Conservation (phyloP, 768 basidiomycete species). For the Fomitopsis serialis region DNA sequence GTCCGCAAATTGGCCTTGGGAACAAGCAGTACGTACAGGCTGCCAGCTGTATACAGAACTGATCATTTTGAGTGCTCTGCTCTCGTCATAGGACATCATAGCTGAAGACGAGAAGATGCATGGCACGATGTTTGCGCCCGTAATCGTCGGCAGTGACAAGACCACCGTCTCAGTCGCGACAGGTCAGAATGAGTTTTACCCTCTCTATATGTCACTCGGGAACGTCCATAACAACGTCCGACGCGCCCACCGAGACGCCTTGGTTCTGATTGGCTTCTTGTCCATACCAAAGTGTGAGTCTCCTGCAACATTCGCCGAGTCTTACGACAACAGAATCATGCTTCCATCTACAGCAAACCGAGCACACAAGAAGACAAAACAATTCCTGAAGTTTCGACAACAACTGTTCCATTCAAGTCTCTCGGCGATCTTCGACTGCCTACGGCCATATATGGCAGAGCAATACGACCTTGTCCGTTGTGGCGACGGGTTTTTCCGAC, state of each 20-base stretch:
- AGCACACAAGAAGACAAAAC: not conserved
- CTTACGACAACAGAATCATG: not conserved
- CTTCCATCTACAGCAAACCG: not conserved
- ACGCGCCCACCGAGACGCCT: conserved; percentile 14
- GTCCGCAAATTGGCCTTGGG: conserved; percentile 25
- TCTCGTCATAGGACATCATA: conserved; percentile 1
- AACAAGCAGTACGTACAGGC: conserved; percentile 25
- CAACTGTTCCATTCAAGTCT: conserved; percentile 10
- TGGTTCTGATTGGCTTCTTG: conserved; percentile 18
- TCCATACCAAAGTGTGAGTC: conserved; percentile 28
- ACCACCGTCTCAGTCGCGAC: conserved; percentile 20
- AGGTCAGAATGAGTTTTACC: conserved; percentile 23
- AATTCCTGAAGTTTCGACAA: conserved; percentile 8
- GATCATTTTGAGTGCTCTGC: no score
- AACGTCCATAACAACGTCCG: conserved; percentile 17
- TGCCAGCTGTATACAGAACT: not conserved
- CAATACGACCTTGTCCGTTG: conserved; percentile 12
- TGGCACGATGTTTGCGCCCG: conserved; percentile 16
- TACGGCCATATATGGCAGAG: conserved; percentile 11
- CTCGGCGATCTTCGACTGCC: conserved; percentile 3
- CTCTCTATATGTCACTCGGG: conserved; percentile 21
- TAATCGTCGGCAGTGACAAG: conserved; percentile 23
- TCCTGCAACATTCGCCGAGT: no score
- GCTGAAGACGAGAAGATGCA: conserved; percentile 6
- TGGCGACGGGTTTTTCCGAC: conserved; percentile 22